Evolutionary conservation across 1,284 basidiomycete species (phyloP).

Genomic region (Sporisorium reilianum): DNA sequence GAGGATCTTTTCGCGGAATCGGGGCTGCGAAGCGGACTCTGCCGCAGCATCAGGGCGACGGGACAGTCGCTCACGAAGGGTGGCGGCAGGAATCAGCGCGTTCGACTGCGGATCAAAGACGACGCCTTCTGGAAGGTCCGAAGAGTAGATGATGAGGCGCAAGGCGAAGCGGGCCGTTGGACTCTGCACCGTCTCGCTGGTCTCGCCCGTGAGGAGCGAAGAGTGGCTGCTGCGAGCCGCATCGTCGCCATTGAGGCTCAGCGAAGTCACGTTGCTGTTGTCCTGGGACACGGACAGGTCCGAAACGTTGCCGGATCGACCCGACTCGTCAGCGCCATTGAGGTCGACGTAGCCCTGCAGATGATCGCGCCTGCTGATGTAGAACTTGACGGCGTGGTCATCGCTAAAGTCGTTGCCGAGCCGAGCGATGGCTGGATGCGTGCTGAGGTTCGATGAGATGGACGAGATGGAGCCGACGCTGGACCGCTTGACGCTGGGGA

Average conservation of each 20-base stretch:
- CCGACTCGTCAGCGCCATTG: constrained; percentile 33
- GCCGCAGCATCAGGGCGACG: constrained; percentile 11
- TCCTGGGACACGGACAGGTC: constrained; percentile 46
- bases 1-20: constrained; percentile 62
- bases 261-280: constrained; percentile 37
- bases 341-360: constrained; percentile 41
- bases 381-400: constrained; percentile 95
- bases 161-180: constrained; percentile 82
- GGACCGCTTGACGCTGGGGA: constrained; percentile 80
- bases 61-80: constrained; percentile 38
- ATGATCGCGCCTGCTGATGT: constrained; percentile 75
- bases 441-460: constrained; percentile 86
- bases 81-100: constrained; percentile 76
- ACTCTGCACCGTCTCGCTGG: constrained; percentile 47
- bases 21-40: constrained; percentile 23
- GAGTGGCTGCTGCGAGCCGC: constrained; percentile 43
- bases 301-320: constrained; percentile 27
- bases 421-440: constrained; percentile 92
- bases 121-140: constrained; percentile 92
- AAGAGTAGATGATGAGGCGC: constrained; percentile 85
- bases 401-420: constrained; percentile 94
- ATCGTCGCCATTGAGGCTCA: constrained; percentile 34
- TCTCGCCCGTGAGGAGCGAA: constrained; percentile 42
- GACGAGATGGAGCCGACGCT: constrained; percentile 93
- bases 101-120: constrained; percentile 90